Conservation (phyloP, 345 rosid species). For the Salix koriyanagi region DNA sequence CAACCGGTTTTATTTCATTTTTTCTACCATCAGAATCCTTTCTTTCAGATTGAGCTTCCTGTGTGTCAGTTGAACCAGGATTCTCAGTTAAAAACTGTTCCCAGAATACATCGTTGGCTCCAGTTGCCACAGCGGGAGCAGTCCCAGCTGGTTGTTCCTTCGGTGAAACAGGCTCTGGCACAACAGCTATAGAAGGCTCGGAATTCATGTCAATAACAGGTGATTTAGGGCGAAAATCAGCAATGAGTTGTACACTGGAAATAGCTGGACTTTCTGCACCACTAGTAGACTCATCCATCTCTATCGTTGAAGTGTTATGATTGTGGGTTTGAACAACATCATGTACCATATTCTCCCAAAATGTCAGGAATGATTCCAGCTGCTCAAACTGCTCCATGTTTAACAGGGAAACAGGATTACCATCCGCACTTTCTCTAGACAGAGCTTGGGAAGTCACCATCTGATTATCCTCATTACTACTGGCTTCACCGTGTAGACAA, state of each 20-base stretch:
- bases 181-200: conserved; percentile 41
- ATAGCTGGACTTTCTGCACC: conserved; percentile 60
- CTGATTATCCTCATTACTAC: conserved; percentile 37
- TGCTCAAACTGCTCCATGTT: conserved; percentile 52
- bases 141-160: conserved; percentile 29
- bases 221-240: conserved; percentile 46
- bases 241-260: conserved; percentile 49
- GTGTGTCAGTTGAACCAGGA: conserved; percentile 67
- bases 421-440: conserved; percentile 34
- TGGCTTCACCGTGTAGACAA: conserved; percentile 34
- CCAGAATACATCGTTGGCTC: conserved; percentile 91
- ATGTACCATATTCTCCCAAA: conserved; percentile 60
- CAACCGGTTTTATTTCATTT: conserved; percentile 41
- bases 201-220: conserved; percentile 84
- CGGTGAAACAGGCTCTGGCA: conserved; percentile 32
- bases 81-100: conserved; percentile 95
- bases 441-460: conserved; percentile 29
- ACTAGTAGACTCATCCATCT: conserved; percentile 68
- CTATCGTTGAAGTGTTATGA: conserved; percentile 36
- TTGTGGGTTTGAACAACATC: conserved; percentile 33
- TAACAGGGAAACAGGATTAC: conserved; percentile 29
- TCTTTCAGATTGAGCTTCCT: conserved; percentile 74
- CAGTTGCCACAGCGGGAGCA: conserved; percentile 43
- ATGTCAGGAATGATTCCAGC: conserved; percentile 58
- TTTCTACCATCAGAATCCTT: conserved; percentile 46